These are phyloP conservation scores for Daldinia bambusicola DNA, from an alignment of 495 filamentous ascomycete species.

Conservation along the genomic window DNA sequence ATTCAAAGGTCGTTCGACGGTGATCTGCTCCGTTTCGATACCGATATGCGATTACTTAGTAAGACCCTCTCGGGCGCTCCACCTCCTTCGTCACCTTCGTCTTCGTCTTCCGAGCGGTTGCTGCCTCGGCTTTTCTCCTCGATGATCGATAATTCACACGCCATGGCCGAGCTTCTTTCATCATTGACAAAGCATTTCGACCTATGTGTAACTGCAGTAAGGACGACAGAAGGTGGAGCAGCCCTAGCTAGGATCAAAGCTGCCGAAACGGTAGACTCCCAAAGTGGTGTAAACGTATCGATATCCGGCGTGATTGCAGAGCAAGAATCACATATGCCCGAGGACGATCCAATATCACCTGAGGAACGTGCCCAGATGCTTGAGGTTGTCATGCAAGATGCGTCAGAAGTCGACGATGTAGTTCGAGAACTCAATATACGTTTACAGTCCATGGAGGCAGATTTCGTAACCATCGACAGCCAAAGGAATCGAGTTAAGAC, in stretches of 20 bases:
- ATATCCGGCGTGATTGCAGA: constrained; percentile 67
- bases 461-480: constrained; percentile 66
- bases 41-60: constrained; percentile 63
- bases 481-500: constrained; percentile 65
- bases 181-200: constrained; percentile 93
- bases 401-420: constrained; percentile 88
- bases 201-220: constrained; percentile 89
- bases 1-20: constrained; percentile 69
- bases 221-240: constrained; percentile 90
- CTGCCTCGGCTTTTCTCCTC: constrained; percentile 75
- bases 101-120: constrained; percentile 58
- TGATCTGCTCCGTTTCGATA: constrained; percentile 71
- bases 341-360: constrained; percentile 75
- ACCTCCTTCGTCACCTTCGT: constrained; percentile 49
- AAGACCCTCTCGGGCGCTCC: constrained; percentile 51
- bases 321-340: constrained; percentile 65
- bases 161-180: constrained; percentile 83
- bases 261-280: constrained; percentile 64
- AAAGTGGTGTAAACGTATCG: constrained; percentile 69
- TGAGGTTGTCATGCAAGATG: constrained; percentile 81
- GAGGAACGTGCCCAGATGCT: constrained; percentile 86
- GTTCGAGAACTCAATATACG: constrained; percentile 82
- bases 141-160: constrained; percentile 80
- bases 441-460: constrained; percentile 78
- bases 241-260: constrained; percentile 70